These are phyloP conservation scores for Tolypocladium inflatum DNA, from an alignment of 2,329 filamentous ascomycete species.

Conservation along the genomic window DNA sequence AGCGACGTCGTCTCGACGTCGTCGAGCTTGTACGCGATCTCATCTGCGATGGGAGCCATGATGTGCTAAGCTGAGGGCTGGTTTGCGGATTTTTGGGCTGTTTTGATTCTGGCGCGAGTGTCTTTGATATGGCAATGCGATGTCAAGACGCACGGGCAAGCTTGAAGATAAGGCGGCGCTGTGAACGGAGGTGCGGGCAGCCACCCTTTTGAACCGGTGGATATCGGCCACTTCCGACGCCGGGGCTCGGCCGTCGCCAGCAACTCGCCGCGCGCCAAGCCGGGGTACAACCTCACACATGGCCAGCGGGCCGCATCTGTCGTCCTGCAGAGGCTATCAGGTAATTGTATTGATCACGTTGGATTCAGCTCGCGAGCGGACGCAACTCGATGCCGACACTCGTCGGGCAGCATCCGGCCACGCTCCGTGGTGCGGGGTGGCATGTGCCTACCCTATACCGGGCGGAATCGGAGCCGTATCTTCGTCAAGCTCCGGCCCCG, in stretches of 20 bases:
- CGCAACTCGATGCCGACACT: neutral
- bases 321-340: neutral
- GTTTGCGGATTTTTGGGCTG: neutral
- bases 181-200: neutral
- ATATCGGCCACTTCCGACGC: conserved; percentile 6
- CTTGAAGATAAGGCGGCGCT: neutral
- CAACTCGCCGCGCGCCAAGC: neutral
- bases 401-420: neutral
- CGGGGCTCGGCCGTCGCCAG: neutral
- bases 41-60: conserved; percentile 30
- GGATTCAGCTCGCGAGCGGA: neutral
- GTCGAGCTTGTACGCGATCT: conserved; percentile 47
- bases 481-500: neutral
- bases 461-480: no score
- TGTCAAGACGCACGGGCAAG: neutral
- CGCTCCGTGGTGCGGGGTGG: neutral
- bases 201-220: neutral
- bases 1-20: conserved; percentile 39
- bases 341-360: neutral
- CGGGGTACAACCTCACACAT: neutral
- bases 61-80: conserved; percentile 1
- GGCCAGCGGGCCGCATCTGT: neutral
- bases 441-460: neutral
- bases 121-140: neutral
- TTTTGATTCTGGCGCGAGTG: neutral